phyloP scores from a whole-genome alignment of 306 rosid genomes.

The Medicago arabica region DNA sequence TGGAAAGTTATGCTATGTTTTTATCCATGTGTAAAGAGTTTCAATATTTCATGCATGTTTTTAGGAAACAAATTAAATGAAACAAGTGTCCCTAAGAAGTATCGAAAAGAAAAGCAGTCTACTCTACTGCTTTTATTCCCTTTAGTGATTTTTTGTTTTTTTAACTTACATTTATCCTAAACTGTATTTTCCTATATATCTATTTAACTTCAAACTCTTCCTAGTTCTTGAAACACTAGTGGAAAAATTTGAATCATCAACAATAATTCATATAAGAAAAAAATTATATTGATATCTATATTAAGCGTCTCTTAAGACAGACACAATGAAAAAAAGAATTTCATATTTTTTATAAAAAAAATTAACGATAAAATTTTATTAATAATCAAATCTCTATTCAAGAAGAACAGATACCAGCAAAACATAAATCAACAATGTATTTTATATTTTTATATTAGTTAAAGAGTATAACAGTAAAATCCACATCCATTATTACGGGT shows the following conservation, averaged over 20 bases:
- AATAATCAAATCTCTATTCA: no score
- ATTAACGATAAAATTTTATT: no score
- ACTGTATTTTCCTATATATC: neutral
- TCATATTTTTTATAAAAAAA: neutral
- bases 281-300: neutral
- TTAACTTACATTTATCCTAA: neutral
- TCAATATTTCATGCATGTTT: slow-evolving; percentile 36
- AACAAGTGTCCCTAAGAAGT: slow-evolving; percentile 36
- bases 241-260: neutral
- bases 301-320: neutral
- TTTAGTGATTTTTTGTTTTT: neutral
- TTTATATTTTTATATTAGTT: no score
- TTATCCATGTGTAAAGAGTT: slow-evolving; percentile 38
- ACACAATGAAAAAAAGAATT: neutral
- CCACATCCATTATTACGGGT: no score
- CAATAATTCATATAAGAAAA: neutral
- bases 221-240: neutral
- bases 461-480: no score
- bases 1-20: slow-evolving; percentile 55
- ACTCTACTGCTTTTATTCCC: slow-evolving; percentile 37
- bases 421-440: neutral
- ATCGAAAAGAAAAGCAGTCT: slow-evolving; percentile 22
- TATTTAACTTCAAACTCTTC: neutral
- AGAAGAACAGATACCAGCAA: no score
- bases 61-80: slow-evolving; percentile 36